A percentile compares a stretch with the other conserved stretches of the same genome.
Evolutionary conservation across 805 yeast species (phyloP).

Genomic region (Zygosaccharomyces kombuchaensis): DNA sequence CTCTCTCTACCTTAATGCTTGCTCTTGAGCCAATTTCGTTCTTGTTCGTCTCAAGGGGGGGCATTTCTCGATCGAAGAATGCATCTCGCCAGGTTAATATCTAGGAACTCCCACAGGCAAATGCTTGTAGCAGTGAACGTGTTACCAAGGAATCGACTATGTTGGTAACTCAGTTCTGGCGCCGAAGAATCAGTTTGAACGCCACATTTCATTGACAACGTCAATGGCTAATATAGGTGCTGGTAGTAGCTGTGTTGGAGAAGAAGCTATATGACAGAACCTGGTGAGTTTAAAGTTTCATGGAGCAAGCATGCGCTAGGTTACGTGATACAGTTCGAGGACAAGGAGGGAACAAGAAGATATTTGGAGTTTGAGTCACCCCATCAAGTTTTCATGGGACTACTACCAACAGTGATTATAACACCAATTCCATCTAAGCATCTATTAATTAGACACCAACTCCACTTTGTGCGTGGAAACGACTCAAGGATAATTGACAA

Average conservation of each 20-base stretch:
- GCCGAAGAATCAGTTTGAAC: slow-evolving; percentile 15
- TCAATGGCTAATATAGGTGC: slow-evolving; percentile 18
- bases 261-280: no score
- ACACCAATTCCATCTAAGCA: slow-evolving; percentile 95
- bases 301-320: no score
- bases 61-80: no score
- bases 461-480: slow-evolving; percentile 39
- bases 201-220: slow-evolving; percentile 26
- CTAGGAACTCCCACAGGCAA: no score
- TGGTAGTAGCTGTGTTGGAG: no score
- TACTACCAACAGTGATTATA: slow-evolving; percentile 74
- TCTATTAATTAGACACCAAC: slow-evolving; percentile 45
- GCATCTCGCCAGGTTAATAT: no score
- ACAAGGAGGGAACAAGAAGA: slow-evolving; percentile 74
- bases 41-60: no score
- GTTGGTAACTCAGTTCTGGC: background rate
- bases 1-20: no score
- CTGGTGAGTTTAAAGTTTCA: no score
- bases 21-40: no score
- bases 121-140: no score
- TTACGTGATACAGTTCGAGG: slow-evolving; percentile 39
- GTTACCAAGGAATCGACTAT: background rate
- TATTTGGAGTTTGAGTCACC: slow-evolving; percentile 90
- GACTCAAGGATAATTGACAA: slow-evolving; percentile 39
- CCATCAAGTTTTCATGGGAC: slow-evolving; percentile 60